Percentiles rank a stretch among this genome's conserved stretches.
These are phyloP conservation scores for Exophiala lecanii-corni DNA, from an alignment of 2,329 filamentous ascomycete species.

Conservation along the genomic window DNA sequence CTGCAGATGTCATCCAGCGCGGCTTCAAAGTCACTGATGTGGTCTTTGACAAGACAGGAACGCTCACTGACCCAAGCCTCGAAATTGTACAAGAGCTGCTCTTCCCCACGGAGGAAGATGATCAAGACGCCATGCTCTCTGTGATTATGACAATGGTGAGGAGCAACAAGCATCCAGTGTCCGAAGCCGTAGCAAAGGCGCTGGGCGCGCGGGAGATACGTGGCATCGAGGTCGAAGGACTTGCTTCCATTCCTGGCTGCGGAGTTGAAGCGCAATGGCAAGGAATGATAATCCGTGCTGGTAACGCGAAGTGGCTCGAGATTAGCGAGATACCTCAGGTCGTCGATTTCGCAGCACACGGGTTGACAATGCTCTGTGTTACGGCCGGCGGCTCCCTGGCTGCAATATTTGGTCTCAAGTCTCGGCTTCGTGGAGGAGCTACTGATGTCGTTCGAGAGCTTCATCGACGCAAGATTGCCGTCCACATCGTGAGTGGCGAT, in stretches of 20 bases:
- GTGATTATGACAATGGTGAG: slow-evolving; percentile 41
- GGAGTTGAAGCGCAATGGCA: slow-evolving; percentile 25
- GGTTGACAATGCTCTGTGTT: slow-evolving; percentile 54
- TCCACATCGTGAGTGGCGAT: slow-evolving; percentile 57
- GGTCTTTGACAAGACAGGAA: slow-evolving; percentile 78
- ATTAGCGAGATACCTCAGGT: slow-evolving; percentile 32
- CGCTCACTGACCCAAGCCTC: slow-evolving; percentile 59
- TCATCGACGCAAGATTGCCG: slow-evolving; percentile 41
- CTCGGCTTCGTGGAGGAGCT: slow-evolving; percentile 48
- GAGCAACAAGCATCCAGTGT: slow-evolving; percentile 50
- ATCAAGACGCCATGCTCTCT: slow-evolving; percentile 27
- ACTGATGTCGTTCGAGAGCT: slow-evolving; percentile 50
- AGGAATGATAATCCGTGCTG: slow-evolving; percentile 11
- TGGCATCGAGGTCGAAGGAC: slow-evolving; percentile 22
- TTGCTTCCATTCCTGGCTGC: slow-evolving; percentile 29
- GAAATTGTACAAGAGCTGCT: slow-evolving; percentile 34
- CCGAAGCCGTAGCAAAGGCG: slow-evolving; percentile 43
- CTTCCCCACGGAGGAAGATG: slow-evolving; percentile 20
- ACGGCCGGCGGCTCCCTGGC: slow-evolving; percentile 42
- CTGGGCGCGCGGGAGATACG: slow-evolving; percentile 31
- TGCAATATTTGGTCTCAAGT: slow-evolving; percentile 50
- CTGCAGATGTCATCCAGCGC: slow-evolving; percentile 59
- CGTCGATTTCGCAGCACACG: slow-evolving; percentile 34
- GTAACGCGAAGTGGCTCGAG: slow-evolving; percentile 34
- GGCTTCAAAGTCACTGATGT: slow-evolving; percentile 60